Base-by-base conservation (phyloP, 2,329 filamentous ascomycete genomes). In the Aspergillus udagawae region DNA sequence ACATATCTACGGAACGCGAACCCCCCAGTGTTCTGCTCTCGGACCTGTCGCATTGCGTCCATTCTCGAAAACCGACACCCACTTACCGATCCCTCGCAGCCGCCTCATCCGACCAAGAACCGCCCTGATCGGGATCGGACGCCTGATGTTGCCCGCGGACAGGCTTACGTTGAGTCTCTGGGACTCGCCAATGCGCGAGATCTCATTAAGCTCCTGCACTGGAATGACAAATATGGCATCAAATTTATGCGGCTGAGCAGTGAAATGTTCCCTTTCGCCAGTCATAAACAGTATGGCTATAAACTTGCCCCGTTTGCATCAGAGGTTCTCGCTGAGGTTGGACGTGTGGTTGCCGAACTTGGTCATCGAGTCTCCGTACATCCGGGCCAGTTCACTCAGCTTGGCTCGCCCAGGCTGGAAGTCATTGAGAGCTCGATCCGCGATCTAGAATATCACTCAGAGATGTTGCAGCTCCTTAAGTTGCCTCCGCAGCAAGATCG, bases 241-340 rank as follows among this genome's bases (percentile, higher is more conserved):
- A 92, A 86, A 64, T 97, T 97, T 72, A 85, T 97, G 84, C 85
- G 93, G 1, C 79, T 97, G 21, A 96, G 91, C 64, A 96, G 91
- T 54, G 93, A 97, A 65, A 97, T 97, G 90, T 97, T 97, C 63
- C 93, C 93, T 0, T 97, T 97, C 71, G 93, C 93, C 1, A 95
- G 90, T 62, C 93, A 97, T 67, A 82, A 84, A 25, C 88, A 91
- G 60, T 88, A 96, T 63, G 93, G 92, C 0, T 97, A 97, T 73
- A 88, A 85, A 64, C 80, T 97, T 12, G 87, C 86, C 0, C 88
- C 90, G 0, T 97, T 97, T 70, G 93, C 92, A 0, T 85, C 89
- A 0, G 87, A 92, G 14, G 86, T 83, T 0, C 79, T 97, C 9
- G 87, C 84, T 2, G 87, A 92, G 63, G 90, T 85, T 7, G 93